Evolutionary conservation across 1,284 basidiomycete species (phyloP).

Genomic region (Agaricales sp.): DNA sequence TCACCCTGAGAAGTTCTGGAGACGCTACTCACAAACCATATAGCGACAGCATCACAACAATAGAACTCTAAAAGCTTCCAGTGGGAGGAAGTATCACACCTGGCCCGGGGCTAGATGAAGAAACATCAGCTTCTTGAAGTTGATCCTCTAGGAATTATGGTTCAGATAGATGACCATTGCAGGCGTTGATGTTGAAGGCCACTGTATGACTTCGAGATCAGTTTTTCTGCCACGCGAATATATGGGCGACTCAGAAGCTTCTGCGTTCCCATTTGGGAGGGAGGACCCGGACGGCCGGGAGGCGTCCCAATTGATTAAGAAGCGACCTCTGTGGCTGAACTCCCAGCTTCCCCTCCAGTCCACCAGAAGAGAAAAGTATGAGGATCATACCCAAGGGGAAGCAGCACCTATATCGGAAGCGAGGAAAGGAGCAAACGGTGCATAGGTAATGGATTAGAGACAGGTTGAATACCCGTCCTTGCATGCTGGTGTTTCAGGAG

Average conservation of each 20-base stretch:
- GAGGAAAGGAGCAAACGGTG: too few species aligned
- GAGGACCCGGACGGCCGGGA: conserved; percentile 52
- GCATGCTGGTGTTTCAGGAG: too few species aligned
- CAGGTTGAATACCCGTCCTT: too few species aligned
- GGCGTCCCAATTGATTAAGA: too few species aligned
- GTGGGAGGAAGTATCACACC: too few species aligned
- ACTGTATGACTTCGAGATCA: conserved; percentile 49
- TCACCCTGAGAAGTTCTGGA: conserved; percentile 66
- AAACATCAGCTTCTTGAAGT: background rate
- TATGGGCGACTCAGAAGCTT: conserved; percentile 45
- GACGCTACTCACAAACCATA: conserved; percentile 72
- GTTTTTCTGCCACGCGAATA: conserved; percentile 50
- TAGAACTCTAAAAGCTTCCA: conserved; percentile 43
- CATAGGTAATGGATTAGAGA: too few species aligned
- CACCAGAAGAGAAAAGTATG: too few species aligned
- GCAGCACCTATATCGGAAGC: too few species aligned
- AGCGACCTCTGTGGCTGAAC: too few species aligned
- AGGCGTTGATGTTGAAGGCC: conserved; percentile 20
- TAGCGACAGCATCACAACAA: conserved; percentile 59
- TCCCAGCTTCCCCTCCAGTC: too few species aligned
- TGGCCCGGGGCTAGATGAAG: conserved; percentile 1
- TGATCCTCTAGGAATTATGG: too few species aligned
- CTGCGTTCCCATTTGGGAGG: conserved; percentile 65
- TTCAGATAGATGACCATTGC: background rate
- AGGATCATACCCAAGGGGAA: too few species aligned